Base-by-base conservation (phyloP, 257 asterid species). In the Nicotiana noctiflora region DNA sequence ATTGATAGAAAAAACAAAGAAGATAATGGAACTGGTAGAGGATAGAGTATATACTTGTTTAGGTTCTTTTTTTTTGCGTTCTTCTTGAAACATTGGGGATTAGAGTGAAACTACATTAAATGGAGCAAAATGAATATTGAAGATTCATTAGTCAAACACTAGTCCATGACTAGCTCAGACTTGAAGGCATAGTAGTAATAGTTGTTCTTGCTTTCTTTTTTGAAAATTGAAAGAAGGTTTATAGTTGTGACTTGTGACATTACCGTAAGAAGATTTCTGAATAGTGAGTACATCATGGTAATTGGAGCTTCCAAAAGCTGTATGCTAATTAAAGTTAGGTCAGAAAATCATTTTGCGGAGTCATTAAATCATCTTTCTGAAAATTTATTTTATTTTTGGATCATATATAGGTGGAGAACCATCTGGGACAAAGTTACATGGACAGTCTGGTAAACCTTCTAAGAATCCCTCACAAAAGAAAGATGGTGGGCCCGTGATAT, bases 381-480 rank as follows among this genome's bases (percentile, higher is more conserved):
- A 23, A n/a, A 23, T 72, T 29, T 46, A 46, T 5, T 72, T 72
- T 72, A 23, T 7, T 72, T 68, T 72, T 5, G 25, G 15, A 46
- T 72, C 59, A 72, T 17, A 75, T 27, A 11, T 77, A 84, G 86
- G 82, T 80, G 86, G 49, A 31, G 88, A 81, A 8, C 84, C 81
- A 64, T 21, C 79, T 34, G 77, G 14, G 65, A 32, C 25, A 46
- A 72, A 46, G 60, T 23, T 72, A 64, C 80, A 57, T 8, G 87
- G 79, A 49, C 85, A 80, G 75, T 44, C 46, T 64, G 82, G 75
- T 18, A 84, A 84, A 60, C 29, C 49, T 59, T 65, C 8, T 68
- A 85, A 82, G 82, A 86, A 76, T 83, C 76, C 87, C 37, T 80
- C 46, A 63, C 84, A 61, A 57, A 88, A 81, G 82, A 84, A 88